Evolutionary conservation across 495 filamentous ascomycete genomes (phyloP).

Genomic region (Alectoria sarmentosa): DNA sequence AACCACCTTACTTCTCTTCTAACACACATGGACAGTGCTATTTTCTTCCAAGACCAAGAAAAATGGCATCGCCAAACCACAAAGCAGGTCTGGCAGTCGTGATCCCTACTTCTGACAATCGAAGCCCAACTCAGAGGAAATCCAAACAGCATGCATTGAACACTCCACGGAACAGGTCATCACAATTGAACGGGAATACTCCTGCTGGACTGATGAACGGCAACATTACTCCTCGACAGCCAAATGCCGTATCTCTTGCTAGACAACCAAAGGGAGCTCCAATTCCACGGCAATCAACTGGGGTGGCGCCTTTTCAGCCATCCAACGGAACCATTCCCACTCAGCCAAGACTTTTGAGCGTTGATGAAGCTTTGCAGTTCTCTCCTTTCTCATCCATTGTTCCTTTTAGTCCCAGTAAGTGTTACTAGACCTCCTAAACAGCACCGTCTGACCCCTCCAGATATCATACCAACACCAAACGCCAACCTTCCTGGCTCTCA

Average conservation of each 20-base stretch:
- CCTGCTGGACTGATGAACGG: background rate
- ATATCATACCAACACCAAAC: slow-evolving; percentile 63
- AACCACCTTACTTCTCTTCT: background rate
- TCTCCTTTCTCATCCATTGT: slow-evolving; percentile 87
- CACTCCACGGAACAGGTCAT: background rate
- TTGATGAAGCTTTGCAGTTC: slow-evolving; percentile 84
- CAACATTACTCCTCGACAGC: slow-evolving; percentile 1
- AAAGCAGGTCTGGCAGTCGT: slow-evolving; percentile 17
- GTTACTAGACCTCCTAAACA: slow-evolving; percentile 28
- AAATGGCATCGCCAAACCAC: slow-evolving; percentile 17
- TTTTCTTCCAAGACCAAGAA: background rate
- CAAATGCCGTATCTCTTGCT: background rate
- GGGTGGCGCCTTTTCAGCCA: background rate
- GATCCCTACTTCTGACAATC: slow-evolving; percentile 13
- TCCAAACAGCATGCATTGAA: slow-evolving; percentile 12
- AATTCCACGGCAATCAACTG: background rate
- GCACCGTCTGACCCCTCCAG: slow-evolving; percentile 34
- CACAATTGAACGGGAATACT: slow-evolving; percentile 4
- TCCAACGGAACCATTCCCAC: background rate
- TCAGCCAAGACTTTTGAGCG: slow-evolving; percentile 42
- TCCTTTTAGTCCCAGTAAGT: slow-evolving; percentile 73
- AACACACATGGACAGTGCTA: background rate
- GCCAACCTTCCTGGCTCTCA: slow-evolving; percentile 46
- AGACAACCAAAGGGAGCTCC: slow-evolving; percentile 2
- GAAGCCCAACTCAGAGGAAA: slow-evolving; percentile 10